Base-by-base conservation (phyloP, 2,329 filamentous ascomycete genomes). In the Xylariaceae sp. region DNA sequence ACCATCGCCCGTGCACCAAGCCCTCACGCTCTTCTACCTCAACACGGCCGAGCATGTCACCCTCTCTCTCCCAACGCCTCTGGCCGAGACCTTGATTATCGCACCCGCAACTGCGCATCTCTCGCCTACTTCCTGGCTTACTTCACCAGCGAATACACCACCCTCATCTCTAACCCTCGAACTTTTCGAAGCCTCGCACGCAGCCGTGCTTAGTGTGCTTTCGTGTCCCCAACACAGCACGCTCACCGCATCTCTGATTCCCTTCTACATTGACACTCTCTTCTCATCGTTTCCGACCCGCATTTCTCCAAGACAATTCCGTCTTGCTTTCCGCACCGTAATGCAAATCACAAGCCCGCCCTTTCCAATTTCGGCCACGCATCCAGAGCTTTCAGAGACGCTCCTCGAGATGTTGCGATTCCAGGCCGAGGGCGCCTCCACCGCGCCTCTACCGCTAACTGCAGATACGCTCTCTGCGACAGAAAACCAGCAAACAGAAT, bases 131-230 rank as follows among this genome's bases (percentile, higher is more conserved):
- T 65, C 63, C 1, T 67, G 64, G 63, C 61, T 68, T 23, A 44
- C 53, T 15, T 56, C 61, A 11, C 57, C 60, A 4, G 49, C 56
- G 36, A 66, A 77, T 36, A 64, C 72, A 4, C 74, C 73, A 0
- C 69, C 73, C 1, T 72, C 76, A 43, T 74, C 79, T 3, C 75
- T 75, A 1, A 78, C 79, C 63, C 69, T 79, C 16, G 76, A 81
- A 48, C 73, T 95, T n/a, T 96, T 95, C 64, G 92, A 97, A 72
- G 85, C 92, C 1, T 91, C 92, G 0, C 92, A 97, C 73, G 89
- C 88, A 60, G 84, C 92, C 35, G 83, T 91, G 60, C 82, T 97
- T 5, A 85, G 92, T 1, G 86, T 91, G 3, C 83, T 96, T 39
- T 89, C 89, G 0, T 88, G 89, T 45, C 90, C 92, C 0, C 86